Percentiles rank a stretch among this genome's conserved stretches.
Evolutionary conservation across 1,139 yeast species (phyloP).

Genomic region (Yamadazyma triangularis): DNA sequence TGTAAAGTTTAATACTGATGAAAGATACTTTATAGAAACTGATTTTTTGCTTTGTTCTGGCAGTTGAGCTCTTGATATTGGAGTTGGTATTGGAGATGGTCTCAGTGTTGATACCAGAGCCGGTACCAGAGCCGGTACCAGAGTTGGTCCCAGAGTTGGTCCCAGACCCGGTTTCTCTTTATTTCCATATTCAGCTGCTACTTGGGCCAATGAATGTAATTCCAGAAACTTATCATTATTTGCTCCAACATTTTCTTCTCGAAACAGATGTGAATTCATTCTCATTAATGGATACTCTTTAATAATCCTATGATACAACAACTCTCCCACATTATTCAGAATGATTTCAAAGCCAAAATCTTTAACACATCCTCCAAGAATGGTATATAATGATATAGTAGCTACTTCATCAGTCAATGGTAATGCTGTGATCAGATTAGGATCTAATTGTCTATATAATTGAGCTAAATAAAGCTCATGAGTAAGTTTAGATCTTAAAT

Average conservation of each 20-base stretch:
- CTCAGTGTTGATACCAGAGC: not conserved
- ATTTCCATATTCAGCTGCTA: slow-evolving; percentile 32
- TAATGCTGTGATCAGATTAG: slow-evolving; percentile 24
- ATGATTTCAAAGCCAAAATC: slow-evolving; percentile 77
- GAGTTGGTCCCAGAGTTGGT: not conserved
- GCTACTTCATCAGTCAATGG: slow-evolving; percentile 42
- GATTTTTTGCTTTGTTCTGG: slow-evolving; percentile 12
- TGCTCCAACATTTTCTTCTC: slow-evolving; percentile 1
- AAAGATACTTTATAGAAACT: slow-evolving; percentile 38
- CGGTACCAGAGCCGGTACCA: not conserved
- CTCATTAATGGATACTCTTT: slow-evolving; percentile 62
- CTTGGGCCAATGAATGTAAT: slow-evolving; percentile 35
- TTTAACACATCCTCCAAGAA: slow-evolving; percentile 67
- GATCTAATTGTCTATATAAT: slow-evolving; percentile 49
- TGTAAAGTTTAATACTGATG: slow-evolving; percentile 48
- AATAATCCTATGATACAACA: slow-evolving; percentile 58
- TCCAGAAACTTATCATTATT: slow-evolving; percentile 14
- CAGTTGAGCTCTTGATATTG: not conserved
- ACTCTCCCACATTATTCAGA: slow-evolving; percentile 59
- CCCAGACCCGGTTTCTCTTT: not conserved
- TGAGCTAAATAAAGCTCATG: slow-evolving; percentile 41
- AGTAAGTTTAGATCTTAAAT: slow-evolving; percentile 50
- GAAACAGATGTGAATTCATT: slow-evolving; percentile 33
- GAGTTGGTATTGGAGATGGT: not conserved
- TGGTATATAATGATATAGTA: slow-evolving; percentile 47